Evolutionary conservation across 129 eudicot genomes (phyloP), one percentile per base, ranked within the genome.

Genomic region (Lonicera japonica): DNA sequence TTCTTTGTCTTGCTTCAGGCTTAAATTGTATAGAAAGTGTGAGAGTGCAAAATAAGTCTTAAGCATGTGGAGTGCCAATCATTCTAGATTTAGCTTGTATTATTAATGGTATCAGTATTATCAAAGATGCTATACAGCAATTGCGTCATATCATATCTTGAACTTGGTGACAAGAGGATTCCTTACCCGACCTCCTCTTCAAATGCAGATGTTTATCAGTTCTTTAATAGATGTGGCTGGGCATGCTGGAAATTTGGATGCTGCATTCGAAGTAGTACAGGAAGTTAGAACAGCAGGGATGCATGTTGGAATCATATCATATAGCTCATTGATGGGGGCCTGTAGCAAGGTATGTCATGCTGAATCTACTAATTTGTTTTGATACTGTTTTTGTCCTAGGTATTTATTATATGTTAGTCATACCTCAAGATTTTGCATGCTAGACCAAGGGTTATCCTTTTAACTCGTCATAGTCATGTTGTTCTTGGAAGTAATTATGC

Each of bases 311-410:
- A 76, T 78, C 53, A 61, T 88, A 60, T 73, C 95, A 58, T 88
- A 94, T 65, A 88, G 96, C 75, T 94, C 99, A 36, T 60, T 94
- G 79, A 94, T 94, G 99, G 99, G 99, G 69, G 99, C 99, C 14
- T 94, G 99, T 71, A 68, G 99, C 80, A 88, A 85, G 66, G 99
- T 94, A 94, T 64, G 90, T 70, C 61, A 64, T 25, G 46, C 64
- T 17, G 21, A 13, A 12, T 29, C 63, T 34, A 25, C 22, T 54
- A 14, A 17, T 29, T 29, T 29, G 36, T 29, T 29, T 1, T 29
- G 2, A 29, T n/a, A n/a, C 25, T 23, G 17, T 67, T 67, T 18
- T 29, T 0, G 48, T 55, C 48, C 22, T 29, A 1, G 36, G 36
- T 29, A 29, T 29, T 29, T 29, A 29, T 29, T 29, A 29, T 29